Evolutionary conservation across 257 asterid genomes (phyloP).

Genomic region (Rubia yunnanensis): DNA sequence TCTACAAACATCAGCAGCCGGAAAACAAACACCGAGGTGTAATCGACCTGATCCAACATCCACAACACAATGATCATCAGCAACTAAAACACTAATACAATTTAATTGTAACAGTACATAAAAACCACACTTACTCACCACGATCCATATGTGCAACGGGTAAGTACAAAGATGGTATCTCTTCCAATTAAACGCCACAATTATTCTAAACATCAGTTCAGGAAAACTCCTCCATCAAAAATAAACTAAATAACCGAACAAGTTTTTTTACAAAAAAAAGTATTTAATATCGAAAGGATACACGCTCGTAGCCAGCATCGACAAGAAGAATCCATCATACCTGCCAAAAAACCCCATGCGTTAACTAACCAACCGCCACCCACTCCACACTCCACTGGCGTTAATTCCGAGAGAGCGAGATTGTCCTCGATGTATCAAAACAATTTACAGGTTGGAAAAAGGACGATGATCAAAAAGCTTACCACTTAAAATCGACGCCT

Average conservation of each 20-base stretch:
- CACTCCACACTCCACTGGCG: not conserved
- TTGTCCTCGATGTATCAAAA: slow-evolving; percentile 4
- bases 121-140: slow-evolving; percentile 42
- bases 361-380: no score
- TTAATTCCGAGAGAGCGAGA: not conserved
- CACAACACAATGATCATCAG: not conserved
- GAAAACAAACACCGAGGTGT: slow-evolving; percentile 68
- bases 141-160: slow-evolving; percentile 96
- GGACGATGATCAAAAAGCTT: not conserved
- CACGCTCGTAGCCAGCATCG: slow-evolving; percentile 96
- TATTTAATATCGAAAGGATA: slow-evolving; percentile 48
- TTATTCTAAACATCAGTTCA: slow-evolving; percentile 45
- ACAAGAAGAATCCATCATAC: slow-evolving; percentile 98
- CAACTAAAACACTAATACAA: not conserved
- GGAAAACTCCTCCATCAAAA: slow-evolving; percentile 15
- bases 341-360: slow-evolving; percentile 32
- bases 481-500: slow-evolving; percentile 94
- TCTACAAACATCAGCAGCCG: slow-evolving; percentile 95
- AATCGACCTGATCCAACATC: slow-evolving; percentile 59
- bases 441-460: not conserved
- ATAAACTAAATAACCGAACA: not conserved
- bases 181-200: slow-evolving; percentile 87
- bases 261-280: not conserved
- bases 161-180: slow-evolving; percentile 60
- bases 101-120: not conserved